A percentile compares a stretch with the other conserved stretches of the same genome.
phyloP scores from a whole-genome alignment of 1,284 basidiomycete genomes.

The Pseudozyma pruni region DNA sequence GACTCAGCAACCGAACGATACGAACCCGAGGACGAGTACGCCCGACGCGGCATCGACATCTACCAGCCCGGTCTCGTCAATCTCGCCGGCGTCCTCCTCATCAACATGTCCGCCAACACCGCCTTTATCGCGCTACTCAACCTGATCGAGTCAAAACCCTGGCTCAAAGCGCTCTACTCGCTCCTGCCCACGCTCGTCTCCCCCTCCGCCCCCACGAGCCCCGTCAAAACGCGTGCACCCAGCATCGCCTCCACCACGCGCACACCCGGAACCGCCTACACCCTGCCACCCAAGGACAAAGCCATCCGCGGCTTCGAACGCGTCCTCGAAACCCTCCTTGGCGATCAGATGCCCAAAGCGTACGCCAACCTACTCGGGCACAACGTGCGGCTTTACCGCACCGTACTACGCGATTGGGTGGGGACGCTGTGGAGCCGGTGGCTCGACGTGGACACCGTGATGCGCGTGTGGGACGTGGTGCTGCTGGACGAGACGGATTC shows the following conservation, averaged over 20 bases:
- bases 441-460: conserved; percentile 59
- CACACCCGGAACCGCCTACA: conserved; percentile 9
- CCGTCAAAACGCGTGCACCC: neutral
- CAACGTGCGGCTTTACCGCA: conserved; percentile 39
- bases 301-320: conserved; percentile 69
- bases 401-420: conserved; percentile 57
- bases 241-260: conserved; percentile 1
- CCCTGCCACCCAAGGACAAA: conserved; percentile 31
- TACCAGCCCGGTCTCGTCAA: conserved; percentile 66
- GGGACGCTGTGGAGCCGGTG: conserved; percentile 50
- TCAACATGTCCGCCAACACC: conserved; percentile 80
- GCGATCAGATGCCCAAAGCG: conserved; percentile 93
- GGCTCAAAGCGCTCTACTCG: conserved; percentile 60
- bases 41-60: conserved; percentile 39
- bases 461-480: conserved; percentile 61
- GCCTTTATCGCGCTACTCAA: conserved; percentile 90
- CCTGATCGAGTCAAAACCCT: conserved; percentile 69
- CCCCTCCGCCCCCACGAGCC: neutral
- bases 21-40: conserved; percentile 20
- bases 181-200: conserved; percentile 22
- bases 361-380: conserved; percentile 62
- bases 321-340: conserved; percentile 89
- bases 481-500: conserved; percentile 59
- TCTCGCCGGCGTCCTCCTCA: conserved; percentile 86
- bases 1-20: neutral